phyloP scores from a whole-genome alignment of 2,329 filamentous ascomycete species.

The Pezicula carpinea region DNA sequence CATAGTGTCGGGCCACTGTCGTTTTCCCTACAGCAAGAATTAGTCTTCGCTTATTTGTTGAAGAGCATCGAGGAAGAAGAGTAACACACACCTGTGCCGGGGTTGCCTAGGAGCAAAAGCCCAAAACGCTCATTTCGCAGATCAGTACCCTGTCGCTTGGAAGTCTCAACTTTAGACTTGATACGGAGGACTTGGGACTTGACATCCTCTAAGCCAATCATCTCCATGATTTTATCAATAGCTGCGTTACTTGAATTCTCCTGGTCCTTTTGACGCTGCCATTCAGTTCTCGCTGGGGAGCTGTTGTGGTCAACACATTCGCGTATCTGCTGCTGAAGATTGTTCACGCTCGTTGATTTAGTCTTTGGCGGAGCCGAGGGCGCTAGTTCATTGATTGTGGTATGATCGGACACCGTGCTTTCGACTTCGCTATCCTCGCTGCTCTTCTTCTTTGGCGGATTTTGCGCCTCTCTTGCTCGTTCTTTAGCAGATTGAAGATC shows the following conservation, averaged over 20 bases:
- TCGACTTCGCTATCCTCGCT: too few species aligned
- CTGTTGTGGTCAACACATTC: constrained; percentile 14
- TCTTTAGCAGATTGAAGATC: constrained; percentile 41
- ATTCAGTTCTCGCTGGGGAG: constrained; percentile 43
- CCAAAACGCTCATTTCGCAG: constrained; percentile 57
- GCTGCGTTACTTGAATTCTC: constrained; percentile 46
- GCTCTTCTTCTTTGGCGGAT: too few species aligned
- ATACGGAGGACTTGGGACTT: constrained; percentile 59
- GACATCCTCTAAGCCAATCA: constrained; percentile 68
- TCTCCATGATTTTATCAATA: constrained; percentile 61
- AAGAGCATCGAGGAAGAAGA: neutral
- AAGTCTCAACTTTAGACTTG: constrained; percentile 58
- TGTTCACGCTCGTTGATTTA: neutral
- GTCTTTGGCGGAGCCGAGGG: neutral
- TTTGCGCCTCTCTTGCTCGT: constrained; percentile 18
- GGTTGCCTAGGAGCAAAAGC: constrained; percentile 63
- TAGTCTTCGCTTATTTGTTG: constrained; percentile 47
- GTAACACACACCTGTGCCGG: constrained; percentile 57
- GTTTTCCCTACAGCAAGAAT: constrained; percentile 46
- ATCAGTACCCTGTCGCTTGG: constrained; percentile 50
- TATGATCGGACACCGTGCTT: too few species aligned
- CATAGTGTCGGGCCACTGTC: constrained; percentile 68
- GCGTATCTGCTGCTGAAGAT: constrained; percentile 13
- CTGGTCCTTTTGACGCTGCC: constrained; percentile 54
- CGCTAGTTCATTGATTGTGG: too few species aligned